phyloP scores from a whole-genome alignment of 2,329 filamentous ascomycete species.

The Harringtonia lauricola region DNA sequence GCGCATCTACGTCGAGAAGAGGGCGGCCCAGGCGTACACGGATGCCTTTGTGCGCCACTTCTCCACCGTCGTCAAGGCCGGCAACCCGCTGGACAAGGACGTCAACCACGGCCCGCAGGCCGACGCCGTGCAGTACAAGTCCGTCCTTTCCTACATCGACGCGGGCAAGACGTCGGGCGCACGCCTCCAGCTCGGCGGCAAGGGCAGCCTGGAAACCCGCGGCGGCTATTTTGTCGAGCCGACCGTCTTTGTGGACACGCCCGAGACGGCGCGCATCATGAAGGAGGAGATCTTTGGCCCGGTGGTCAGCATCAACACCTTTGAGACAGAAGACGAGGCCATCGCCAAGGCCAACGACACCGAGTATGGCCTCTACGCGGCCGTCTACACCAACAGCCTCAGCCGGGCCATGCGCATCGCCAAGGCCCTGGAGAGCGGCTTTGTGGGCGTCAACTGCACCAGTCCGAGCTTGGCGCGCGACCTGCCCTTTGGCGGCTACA shows the following conservation, averaged over 20 bases:
- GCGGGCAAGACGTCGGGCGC: constrained; percentile 18
- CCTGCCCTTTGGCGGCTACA: constrained; percentile 29
- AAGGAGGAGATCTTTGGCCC: constrained; percentile 44
- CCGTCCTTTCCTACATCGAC: constrained; percentile 25
- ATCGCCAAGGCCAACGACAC: constrained; percentile 38
- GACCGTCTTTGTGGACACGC: constrained; percentile 25
- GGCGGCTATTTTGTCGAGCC: constrained; percentile 26
- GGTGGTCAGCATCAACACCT: constrained; percentile 37
- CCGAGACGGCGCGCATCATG: constrained; percentile 27
- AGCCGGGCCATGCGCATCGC: constrained; percentile 21
- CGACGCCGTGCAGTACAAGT: constrained; percentile 30
- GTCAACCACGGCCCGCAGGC: constrained; percentile 31
- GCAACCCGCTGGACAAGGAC: constrained; percentile 21
- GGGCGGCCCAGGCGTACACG: constrained; percentile 16
- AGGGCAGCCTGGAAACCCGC: constrained; percentile 8
- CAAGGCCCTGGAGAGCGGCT: constrained; percentile 40
- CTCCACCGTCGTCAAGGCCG: constrained; percentile 22
- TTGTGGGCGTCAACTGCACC: constrained; percentile 40
- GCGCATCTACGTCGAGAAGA: constrained; percentile 31
- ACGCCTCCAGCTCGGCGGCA: constrained; percentile 15
- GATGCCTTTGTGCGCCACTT: constrained; percentile 34
- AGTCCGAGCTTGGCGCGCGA: constrained; percentile 22
- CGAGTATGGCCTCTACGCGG: constrained; percentile 40
- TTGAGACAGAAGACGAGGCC: constrained; percentile 39
- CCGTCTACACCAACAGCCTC: constrained; percentile 39